These are phyloP conservation scores for Schizothecium vesticola DNA, from an alignment of 495 filamentous ascomycete species.

Conservation along the genomic window DNA sequence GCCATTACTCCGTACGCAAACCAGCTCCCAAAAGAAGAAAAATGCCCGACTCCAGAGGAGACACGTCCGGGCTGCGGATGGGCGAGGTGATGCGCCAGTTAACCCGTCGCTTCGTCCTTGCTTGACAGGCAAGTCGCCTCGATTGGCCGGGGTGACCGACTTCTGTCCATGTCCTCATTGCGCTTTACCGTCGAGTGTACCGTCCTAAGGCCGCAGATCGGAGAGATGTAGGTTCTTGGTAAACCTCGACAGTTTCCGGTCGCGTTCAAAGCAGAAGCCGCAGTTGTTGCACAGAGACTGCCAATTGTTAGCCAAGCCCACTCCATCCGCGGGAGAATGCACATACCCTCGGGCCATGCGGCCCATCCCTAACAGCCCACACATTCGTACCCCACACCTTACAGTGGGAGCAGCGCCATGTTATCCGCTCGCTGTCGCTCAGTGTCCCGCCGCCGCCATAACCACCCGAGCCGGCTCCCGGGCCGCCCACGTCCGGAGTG, in stretches of 20 bases:
- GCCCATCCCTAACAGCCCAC: conserved; percentile 93
- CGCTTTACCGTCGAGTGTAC: neutral
- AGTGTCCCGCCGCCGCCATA: conserved; percentile 64
- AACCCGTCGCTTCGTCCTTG: neutral
- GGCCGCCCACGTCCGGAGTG: conserved; percentile 66
- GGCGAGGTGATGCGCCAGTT: neutral
- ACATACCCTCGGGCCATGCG: conserved; percentile 75
- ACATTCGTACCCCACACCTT: conserved; percentile 80
- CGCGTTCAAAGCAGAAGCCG: conserved; percentile 80
- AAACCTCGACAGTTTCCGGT: conserved; percentile 78
- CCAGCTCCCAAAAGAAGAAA: neutral
- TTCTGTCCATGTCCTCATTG: neutral
- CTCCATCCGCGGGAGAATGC: neutral
- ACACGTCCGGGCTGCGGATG: neutral
- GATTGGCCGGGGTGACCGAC: no score
- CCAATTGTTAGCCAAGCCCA: conserved; percentile 8
- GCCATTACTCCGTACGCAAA: neutral
- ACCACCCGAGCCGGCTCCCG: conserved; percentile 54
- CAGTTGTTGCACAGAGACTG: conserved; percentile 94
- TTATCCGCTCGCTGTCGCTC: conserved; percentile 71
- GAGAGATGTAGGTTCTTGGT: conserved; percentile 64
- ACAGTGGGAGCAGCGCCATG: conserved; percentile 91
- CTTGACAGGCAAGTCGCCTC: neutral
- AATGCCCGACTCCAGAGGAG: neutral
- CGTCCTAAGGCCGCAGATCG: conserved; percentile 30